Base-by-base conservation (phyloP, 768 basidiomycete genomes). In the Mrakia frigida region DNA sequence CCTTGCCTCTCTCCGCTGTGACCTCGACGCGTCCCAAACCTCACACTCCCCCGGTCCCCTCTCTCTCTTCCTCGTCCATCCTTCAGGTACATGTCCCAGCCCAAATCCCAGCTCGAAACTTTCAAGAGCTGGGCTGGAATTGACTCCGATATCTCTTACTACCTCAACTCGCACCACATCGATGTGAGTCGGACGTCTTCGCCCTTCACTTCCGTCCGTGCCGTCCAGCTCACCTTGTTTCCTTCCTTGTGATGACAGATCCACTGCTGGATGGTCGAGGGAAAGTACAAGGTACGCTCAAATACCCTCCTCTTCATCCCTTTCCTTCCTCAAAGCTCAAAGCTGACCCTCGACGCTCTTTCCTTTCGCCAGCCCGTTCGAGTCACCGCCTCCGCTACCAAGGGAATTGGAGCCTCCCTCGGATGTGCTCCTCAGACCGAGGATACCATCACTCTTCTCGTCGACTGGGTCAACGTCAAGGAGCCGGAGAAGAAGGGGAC, bases 101-200 rank as follows among this genome's bases (percentile, higher is more conserved):
- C 94, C 60, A 97, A 97, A 85, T 90, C 88, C 80, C 94, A 97
- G 84, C 87, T 97, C 37, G 92, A 94, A 84, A 96, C 94, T 0
- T 97, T 96, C 88, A 89, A 89, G 75, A 91, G 92, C 10, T 97
- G 94, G 94, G 94, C 94, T 35, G 94, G 94, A 52, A 93, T 90
- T 84, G 92, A 94, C 82, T 92, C 92, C 46, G 94, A 96, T 80
- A 94, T 96, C 84, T 93, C 92, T 79, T 95, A 95, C 84, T 96
- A 97, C 83, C 89, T 96, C 78, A 95, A 93, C 76, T 95, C 93
- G 53, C 75, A 76, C 21, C 90, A 39, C 82, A 90, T 69, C 90
- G 91, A 33, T 92, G 91, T 56, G 1, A 6, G 56, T 56, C 11
- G 13, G 11, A 1, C 18, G 46, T 21, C 3, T 3, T 56, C 56